phyloP scores from a whole-genome alignment of 2,329 filamentous ascomycete genomes.

The Exophiala bonariae region DNA sequence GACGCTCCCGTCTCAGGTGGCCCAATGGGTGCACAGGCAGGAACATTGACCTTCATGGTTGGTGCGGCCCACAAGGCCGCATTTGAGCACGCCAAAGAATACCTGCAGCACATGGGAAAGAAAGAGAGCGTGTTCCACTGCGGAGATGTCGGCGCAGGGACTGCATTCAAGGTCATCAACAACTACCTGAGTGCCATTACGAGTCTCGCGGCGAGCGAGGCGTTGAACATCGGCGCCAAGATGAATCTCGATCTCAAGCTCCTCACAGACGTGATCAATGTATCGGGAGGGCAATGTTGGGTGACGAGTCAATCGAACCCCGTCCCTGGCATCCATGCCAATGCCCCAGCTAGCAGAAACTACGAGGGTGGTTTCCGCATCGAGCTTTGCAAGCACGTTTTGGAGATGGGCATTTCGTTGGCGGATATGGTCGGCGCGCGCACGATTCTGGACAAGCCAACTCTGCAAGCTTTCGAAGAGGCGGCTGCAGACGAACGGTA shows the following conservation, averaged over 20 bases:
- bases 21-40: slow-evolving; percentile 52
- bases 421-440: slow-evolving; percentile 53
- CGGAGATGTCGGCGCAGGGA: slow-evolving; percentile 31
- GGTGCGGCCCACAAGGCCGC: slow-evolving; percentile 42
- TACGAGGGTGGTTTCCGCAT: slow-evolving; percentile 52
- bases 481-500: slow-evolving; percentile 54
- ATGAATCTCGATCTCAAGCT: slow-evolving; percentile 30
- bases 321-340: slow-evolving; percentile 41
- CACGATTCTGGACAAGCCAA: slow-evolving; percentile 51
- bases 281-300: slow-evolving; percentile 30
- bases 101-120: slow-evolving; percentile 36
- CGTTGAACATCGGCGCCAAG: slow-evolving; percentile 32
- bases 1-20: slow-evolving; percentile 57
- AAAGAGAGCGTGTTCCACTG: slow-evolving; percentile 50
- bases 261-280: slow-evolving; percentile 32
- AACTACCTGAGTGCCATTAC: slow-evolving; percentile 32
- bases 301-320: slow-evolving; percentile 31
- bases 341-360: slow-evolving; percentile 38
- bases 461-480: slow-evolving; percentile 52
- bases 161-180: slow-evolving; percentile 34
- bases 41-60: slow-evolving; percentile 57
- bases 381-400: slow-evolving; percentile 61
- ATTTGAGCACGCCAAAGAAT: slow-evolving; percentile 46
- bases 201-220: slow-evolving; percentile 29
- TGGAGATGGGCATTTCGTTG: slow-evolving; percentile 55